These are phyloP conservation scores for Ceratocystis eucalypticola DNA, from an alignment of 2,329 filamentous ascomycete genomes.

Conservation along the genomic window DNA sequence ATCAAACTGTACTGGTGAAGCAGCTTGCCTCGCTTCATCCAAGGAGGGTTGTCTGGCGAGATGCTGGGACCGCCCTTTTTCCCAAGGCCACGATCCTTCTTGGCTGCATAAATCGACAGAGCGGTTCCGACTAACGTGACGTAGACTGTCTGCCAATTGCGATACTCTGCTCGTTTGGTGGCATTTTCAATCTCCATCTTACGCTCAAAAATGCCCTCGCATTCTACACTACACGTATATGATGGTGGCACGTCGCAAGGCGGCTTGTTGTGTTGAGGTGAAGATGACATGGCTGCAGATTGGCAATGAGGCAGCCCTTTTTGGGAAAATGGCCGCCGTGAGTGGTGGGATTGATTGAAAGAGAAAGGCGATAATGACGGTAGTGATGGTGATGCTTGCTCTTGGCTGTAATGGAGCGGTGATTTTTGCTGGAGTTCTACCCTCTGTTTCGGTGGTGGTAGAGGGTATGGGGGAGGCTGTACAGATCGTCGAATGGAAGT, in stretches of 20 bases:
- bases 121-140: conserved; percentile 55
- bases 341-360: conserved; percentile 10
- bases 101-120: conserved; percentile 50
- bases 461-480: conserved; percentile 34
- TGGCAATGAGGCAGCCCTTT: not conserved
- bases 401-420: conserved; percentile 7
- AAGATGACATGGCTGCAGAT: conserved; percentile 16
- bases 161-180: conserved; percentile 46
- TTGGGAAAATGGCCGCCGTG: conserved; percentile 14
- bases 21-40: conserved; percentile 40
- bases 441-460: not conserved
- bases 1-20: conserved; percentile 58
- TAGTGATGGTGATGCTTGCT: conserved; percentile 5
- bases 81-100: conserved; percentile 42
- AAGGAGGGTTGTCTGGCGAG: conserved; percentile 38
- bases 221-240: conserved; percentile 43
- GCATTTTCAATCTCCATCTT: conserved; percentile 56
- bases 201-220: conserved; percentile 44
- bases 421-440: not conserved
- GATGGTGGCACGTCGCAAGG: conserved; percentile 37
- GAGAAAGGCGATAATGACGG: not conserved
- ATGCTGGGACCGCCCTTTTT: conserved; percentile 37
- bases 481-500: conserved; percentile 32
- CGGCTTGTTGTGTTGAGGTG: conserved; percentile 22
- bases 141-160: conserved; percentile 51